Percentiles rank a stretch among this genome's conserved stretches.
Evolutionary conservation across 1,284 basidiomycete genomes (phyloP).

Genomic region (Puccinia polysora): DNA sequence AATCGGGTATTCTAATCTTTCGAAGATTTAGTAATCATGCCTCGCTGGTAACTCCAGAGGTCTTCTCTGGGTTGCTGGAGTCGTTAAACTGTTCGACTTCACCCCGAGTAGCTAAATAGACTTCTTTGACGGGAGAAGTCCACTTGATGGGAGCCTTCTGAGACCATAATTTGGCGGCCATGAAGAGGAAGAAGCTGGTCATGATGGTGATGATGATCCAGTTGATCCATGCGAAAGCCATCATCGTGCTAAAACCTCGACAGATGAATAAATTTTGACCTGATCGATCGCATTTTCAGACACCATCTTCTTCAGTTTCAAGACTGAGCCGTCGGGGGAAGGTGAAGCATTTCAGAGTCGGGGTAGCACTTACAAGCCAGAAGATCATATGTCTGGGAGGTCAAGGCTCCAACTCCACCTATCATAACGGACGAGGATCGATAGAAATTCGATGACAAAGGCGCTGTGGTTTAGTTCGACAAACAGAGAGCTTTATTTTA

Average conservation of each 20-base stretch:
- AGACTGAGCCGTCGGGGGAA: too few relatives aligned
- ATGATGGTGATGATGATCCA: slow-evolving; percentile 28
- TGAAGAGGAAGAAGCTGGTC: slow-evolving; percentile 4
- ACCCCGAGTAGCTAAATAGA: background rate
- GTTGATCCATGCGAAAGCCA: slow-evolving; percentile 29
- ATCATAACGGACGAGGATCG: background rate
- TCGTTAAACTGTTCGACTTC: slow-evolving; percentile 17
- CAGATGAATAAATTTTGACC: slow-evolving; percentile 40
- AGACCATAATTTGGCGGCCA: slow-evolving; percentile 14
- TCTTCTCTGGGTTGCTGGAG: background rate
- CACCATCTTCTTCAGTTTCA: background rate
- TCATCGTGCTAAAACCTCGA: slow-evolving; percentile 35
- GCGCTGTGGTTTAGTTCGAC: too few relatives aligned
- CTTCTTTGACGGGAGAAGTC: slow-evolving; percentile 8
- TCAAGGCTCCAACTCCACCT: slow-evolving; percentile 33
- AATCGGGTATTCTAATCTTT: too few relatives aligned
- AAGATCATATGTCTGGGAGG: slow-evolving; percentile 24
- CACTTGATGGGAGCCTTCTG: slow-evolving; percentile 12
- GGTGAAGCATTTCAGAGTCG: background rate
- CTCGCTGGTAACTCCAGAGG: too few relatives aligned
- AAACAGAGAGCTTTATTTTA: too few relatives aligned
- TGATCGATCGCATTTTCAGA: background rate
- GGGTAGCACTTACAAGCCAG: slow-evolving; percentile 15
- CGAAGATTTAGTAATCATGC: too few relatives aligned
- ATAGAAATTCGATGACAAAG: background rate